These are phyloP conservation scores for Calonectria montana DNA, from an alignment of 2,329 filamentous ascomycete species.

Conservation along the genomic window DNA sequence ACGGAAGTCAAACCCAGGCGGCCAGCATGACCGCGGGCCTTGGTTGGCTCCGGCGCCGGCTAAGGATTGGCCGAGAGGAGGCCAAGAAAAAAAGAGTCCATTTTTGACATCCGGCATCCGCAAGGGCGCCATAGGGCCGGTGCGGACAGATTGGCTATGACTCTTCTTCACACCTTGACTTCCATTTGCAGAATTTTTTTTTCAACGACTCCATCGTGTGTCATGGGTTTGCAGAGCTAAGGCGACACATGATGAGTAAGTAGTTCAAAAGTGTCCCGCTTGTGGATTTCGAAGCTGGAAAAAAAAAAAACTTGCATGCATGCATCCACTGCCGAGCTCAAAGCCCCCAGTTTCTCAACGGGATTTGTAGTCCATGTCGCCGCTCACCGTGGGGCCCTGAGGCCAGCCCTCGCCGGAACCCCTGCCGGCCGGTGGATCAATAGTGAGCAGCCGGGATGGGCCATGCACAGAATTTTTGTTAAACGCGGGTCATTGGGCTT, in stretches of 20 bases:
- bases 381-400: constrained; percentile 19
- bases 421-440: neutral
- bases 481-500: constrained; percentile 18
- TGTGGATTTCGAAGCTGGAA: neutral
- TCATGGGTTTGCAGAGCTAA: neutral
- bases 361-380: neutral
- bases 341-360: neutral
- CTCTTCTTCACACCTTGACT: neutral
- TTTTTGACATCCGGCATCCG: constrained; percentile 3
- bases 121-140: constrained; percentile 8
- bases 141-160: neutral
- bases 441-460: constrained; percentile 27
- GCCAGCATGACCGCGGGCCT: neutral
- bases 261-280: neutral
- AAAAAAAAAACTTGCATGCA: neutral
- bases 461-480: constrained; percentile 31
- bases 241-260: neutral
- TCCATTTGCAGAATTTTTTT: neutral
- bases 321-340: constrained; percentile 1
- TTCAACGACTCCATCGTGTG: constrained; percentile 1
- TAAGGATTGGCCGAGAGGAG: neutral
- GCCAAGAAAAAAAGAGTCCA: neutral
- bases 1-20: neutral
- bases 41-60: constrained; percentile 9
- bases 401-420: neutral